A percentile compares a stretch with the other conserved stretches of the same genome.
These are phyloP conservation scores for Wickerhamomyces alni DNA, from an alignment of 805 yeast species.

Conservation along the genomic window DNA sequence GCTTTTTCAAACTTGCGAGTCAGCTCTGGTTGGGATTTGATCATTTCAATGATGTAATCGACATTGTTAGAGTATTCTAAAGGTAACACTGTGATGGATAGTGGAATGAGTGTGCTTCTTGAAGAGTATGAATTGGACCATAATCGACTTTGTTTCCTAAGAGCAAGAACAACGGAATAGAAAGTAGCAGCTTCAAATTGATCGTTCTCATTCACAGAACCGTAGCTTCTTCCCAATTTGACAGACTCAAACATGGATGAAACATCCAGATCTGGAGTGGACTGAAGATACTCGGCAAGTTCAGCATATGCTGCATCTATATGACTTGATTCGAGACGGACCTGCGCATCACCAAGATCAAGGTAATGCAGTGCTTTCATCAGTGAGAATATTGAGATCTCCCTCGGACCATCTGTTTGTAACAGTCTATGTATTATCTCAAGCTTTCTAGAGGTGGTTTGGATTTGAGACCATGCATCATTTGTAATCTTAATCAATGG, in stretches of 20 bases:
- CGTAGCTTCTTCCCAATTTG: conserved; percentile 14
- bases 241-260: conserved; percentile 12
- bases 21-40: conserved; percentile 21
- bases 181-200: conserved; percentile 23
- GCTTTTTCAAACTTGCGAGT: conserved; percentile 21
- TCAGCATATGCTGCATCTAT: conserved; percentile 23
- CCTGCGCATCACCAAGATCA: conserved; percentile 23
- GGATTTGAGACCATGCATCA: conserved; percentile 33
- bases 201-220: conserved; percentile 1
- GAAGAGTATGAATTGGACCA: conserved; percentile 35
- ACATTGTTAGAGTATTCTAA: conserved; percentile 29
- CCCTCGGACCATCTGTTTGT: conserved; percentile 35
- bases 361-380: conserved; percentile 29
- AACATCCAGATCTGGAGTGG: conserved; percentile 20
- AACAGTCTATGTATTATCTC: conserved; percentile 40
- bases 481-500: conserved; percentile 34
- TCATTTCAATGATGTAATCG: conserved; percentile 24
- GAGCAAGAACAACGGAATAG: conserved; percentile 42
- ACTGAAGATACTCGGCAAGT: conserved; percentile 12
- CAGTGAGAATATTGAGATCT: conserved; percentile 32
- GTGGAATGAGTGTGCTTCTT: conserved; percentile 30
- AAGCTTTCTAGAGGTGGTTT: conserved; percentile 34
- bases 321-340: conserved; percentile 12
- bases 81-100: conserved; percentile 40
- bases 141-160: conserved; percentile 42